A percentile compares a stretch with the other conserved stretches of the same genome.
phyloP scores from a whole-genome alignment of 2,329 filamentous ascomycete species.

The Neofusicoccum ribis region DNA sequence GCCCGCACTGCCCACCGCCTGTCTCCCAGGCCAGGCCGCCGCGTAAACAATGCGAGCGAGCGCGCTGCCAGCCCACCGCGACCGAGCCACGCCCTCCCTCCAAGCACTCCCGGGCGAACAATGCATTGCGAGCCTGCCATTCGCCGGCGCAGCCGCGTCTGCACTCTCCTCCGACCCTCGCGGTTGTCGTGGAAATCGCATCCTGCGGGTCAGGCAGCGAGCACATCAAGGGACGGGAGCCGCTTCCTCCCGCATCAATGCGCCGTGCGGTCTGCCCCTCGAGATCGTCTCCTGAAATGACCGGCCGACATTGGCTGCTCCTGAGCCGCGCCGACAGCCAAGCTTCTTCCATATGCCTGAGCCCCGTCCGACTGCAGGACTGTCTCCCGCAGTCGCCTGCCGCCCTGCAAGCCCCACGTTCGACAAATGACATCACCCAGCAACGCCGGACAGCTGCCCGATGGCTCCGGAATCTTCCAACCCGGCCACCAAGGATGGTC shows the following conservation, averaged over 20 bases:
- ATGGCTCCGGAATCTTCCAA: background rate
- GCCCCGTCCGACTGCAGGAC: background rate
- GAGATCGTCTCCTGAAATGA: conserved; percentile 1
- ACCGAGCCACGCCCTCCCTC: background rate
- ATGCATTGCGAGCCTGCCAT: background rate
- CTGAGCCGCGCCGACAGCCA: background rate
- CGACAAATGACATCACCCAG: conserved; percentile 5
- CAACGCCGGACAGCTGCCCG: background rate
- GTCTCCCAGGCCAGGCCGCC: conserved; percentile 5
- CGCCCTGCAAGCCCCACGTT: conserved; percentile 1
- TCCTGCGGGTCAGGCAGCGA: no score
- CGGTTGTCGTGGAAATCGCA: no score
- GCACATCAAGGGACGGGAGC: background rate
- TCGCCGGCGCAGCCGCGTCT: background rate
- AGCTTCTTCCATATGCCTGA: background rate
- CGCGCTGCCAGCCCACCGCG: no score
- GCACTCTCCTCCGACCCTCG: no score
- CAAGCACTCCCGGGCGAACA: no score
- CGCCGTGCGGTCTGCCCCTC: background rate
- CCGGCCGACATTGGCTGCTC: background rate
- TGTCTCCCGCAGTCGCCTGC: background rate
- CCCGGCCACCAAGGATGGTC: background rate
- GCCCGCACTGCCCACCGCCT: conserved; percentile 11
- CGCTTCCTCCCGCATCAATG: background rate
- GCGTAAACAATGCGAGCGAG: conserved; percentile 10